Percentiles rank a stretch among this genome's conserved stretches.
These are phyloP conservation scores for Colletotrichum higginsianum DNA, from an alignment of 2,329 filamentous ascomycete genomes.

Conservation along the genomic window DNA sequence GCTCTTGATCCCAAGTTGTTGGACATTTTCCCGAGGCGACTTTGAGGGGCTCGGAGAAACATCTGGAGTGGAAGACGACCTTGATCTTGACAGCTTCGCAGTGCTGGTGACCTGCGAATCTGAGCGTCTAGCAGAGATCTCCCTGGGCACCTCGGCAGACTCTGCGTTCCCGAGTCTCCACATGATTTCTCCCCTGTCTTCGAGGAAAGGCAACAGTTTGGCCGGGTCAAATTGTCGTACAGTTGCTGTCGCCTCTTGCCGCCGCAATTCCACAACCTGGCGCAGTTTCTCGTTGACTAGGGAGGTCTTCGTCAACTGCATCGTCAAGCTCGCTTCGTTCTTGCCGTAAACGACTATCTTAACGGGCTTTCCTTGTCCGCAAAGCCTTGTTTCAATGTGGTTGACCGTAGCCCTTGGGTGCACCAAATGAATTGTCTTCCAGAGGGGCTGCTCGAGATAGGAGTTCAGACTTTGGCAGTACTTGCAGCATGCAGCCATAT, in stretches of 20 bases:
- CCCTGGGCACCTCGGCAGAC: not conserved
- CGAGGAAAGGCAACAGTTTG: conserved; percentile 32
- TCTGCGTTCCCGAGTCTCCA: conserved; percentile 34
- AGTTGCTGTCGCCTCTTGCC: conserved; percentile 27
- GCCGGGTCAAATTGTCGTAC: conserved; percentile 26
- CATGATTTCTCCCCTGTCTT: conserved; percentile 26
- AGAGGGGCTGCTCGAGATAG: conserved; percentile 31
- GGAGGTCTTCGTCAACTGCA: conserved; percentile 35
- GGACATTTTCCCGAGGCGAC: not conserved
- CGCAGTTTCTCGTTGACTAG: conserved; percentile 28
- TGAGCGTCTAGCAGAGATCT: not conserved
- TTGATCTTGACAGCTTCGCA: not conserved
- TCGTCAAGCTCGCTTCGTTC: conserved; percentile 18
- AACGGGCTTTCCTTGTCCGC: conserved; percentile 30
- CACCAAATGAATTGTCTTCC: conserved; percentile 33
- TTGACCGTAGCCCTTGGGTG: conserved; percentile 24
- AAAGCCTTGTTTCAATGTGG: conserved; percentile 19
- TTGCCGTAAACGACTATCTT: conserved; percentile 27
- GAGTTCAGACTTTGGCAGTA: conserved; percentile 29
- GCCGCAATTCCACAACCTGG: conserved; percentile 5
- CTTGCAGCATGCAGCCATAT: conserved; percentile 27
- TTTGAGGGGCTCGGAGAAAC: not conserved
- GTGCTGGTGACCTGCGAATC: not conserved
- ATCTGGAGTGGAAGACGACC: conserved; percentile 4
- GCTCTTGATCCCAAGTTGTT: not conserved